A percentile compares a stretch with the other conserved stretches of the same genome.
These are phyloP conservation scores for Penicillium frequentans DNA, from an alignment of 2,329 filamentous ascomycete species.

Conservation along the genomic window DNA sequence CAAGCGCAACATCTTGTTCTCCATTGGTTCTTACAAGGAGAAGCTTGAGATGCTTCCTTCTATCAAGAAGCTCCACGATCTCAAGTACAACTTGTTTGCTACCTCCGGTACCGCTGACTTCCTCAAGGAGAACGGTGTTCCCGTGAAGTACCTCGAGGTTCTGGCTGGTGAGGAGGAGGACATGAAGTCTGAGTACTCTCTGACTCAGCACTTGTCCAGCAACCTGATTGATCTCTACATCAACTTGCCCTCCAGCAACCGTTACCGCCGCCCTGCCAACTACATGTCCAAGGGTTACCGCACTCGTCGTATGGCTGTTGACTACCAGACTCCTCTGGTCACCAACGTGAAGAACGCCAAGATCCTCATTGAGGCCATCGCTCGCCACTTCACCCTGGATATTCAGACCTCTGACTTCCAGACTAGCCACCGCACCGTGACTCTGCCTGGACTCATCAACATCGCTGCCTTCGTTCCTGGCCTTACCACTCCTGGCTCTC, in stretches of 20 bases:
- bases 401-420: constrained; percentile 86
- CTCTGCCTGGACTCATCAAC: constrained; percentile 74
- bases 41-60: constrained; percentile 97
- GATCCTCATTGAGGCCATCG: constrained; percentile 90
- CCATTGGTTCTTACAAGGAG: constrained; percentile 96
- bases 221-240: constrained; percentile 99
- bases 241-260: constrained; percentile 98
- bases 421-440: constrained; percentile 77
- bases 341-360: constrained; percentile 99
- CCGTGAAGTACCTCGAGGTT: constrained; percentile 90
- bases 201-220: constrained; percentile 94
- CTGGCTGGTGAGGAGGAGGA: constrained; percentile 75
- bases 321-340: constrained; percentile 93
- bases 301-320: constrained; percentile 95
- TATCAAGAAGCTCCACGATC: constrained; percentile 80
- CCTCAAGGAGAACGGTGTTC: constrained; percentile 86
- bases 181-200: constrained; percentile 92
- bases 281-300: constrained; percentile 99
- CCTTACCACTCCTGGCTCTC: constrained; percentile 63
- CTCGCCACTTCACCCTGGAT: constrained; percentile 81
- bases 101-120: constrained; percentile 97
- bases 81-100: constrained; percentile 94
- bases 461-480: constrained; percentile 78
- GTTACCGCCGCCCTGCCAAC: constrained; percentile 92
- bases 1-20: constrained; percentile 91